A percentile compares a stretch with the other conserved stretches of the same genome.
Evolutionary conservation across 768 basidiomycete genomes (phyloP).

Genomic region (Mycena vitilis): DNA sequence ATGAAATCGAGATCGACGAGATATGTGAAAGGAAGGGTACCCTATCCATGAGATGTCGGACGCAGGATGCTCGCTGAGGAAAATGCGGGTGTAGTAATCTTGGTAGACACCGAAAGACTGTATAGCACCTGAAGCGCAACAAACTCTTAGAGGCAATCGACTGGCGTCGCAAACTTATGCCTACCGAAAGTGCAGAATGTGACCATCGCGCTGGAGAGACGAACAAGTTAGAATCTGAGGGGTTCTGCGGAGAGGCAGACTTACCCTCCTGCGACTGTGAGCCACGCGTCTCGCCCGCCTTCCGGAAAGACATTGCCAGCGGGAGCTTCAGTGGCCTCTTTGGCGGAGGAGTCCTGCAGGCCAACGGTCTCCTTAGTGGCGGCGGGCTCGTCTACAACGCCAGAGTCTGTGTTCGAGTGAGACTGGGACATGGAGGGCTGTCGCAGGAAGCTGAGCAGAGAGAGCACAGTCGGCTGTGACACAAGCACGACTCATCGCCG

Average conservation of each 20-base stretch:
- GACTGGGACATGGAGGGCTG: too few relatives aligned
- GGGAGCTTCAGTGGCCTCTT: too few relatives aligned
- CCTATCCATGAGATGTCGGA: constrained; percentile 64
- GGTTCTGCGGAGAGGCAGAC: constrained; percentile 24
- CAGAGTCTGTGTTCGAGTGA: too few relatives aligned
- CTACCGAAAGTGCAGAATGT: constrained; percentile 61
- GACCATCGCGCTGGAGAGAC: constrained; percentile 49
- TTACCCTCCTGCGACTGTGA: constrained; percentile 60
- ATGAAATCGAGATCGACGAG: too few relatives aligned
- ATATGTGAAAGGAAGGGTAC: constrained; percentile 22
- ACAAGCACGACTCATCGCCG: too few relatives aligned
- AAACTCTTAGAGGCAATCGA: neutral
- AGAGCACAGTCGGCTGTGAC: too few relatives aligned
- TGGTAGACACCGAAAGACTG: constrained; percentile 65
- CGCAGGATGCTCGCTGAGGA: constrained; percentile 52
- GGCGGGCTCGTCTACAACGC: too few relatives aligned
- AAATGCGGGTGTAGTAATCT: constrained; percentile 61
- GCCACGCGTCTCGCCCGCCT: constrained; percentile 58
- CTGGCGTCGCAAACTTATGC: neutral
- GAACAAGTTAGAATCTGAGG: too few relatives aligned
- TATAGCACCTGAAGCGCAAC: constrained; percentile 38
- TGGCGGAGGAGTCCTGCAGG: too few relatives aligned
- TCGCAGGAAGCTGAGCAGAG: too few relatives aligned
- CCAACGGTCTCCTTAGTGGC: too few relatives aligned
- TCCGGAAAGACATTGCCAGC: constrained; percentile 49